Conservation (phyloP, 768 basidiomycete species). For the Lactifluus pinguis region DNA sequence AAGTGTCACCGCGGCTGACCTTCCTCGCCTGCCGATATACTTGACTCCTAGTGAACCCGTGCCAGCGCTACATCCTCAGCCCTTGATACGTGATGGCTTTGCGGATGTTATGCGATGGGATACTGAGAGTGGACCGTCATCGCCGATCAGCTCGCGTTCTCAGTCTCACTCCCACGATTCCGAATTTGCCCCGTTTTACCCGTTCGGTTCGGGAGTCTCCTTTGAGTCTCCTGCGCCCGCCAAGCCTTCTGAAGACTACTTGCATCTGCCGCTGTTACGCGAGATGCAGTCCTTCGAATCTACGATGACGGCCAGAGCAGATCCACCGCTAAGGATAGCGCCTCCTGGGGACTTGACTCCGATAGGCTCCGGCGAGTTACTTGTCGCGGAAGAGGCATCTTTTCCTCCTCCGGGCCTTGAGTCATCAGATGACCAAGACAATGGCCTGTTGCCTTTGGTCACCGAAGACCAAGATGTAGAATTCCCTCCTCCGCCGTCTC, state of each 20-base stretch:
- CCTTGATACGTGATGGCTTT: slow-evolving; percentile 45
- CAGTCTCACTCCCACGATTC: neutral
- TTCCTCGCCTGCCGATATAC: slow-evolving; percentile 33
- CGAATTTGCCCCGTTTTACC: slow-evolving; percentile 30
- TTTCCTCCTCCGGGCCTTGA: neutral
- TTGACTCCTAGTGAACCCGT: neutral
- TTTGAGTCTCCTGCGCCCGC: slow-evolving; percentile 56
- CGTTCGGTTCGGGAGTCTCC: slow-evolving; percentile 54
- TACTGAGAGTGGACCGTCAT: slow-evolving; percentile 27
- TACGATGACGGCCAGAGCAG: slow-evolving; percentile 63
- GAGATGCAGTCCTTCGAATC: slow-evolving; percentile 88
- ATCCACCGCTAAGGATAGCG: slow-evolving; percentile 9
- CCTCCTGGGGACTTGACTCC: neutral
- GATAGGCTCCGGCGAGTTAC: neutral
- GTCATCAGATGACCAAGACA: slow-evolving; percentile 8
- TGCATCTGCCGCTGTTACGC: slow-evolving; percentile 42
- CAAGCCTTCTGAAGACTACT: slow-evolving; percentile 34
- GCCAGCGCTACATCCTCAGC: slow-evolving; percentile 20
- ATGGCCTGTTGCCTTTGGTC: slow-evolving; percentile 1
- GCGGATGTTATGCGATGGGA: slow-evolving; percentile 58
- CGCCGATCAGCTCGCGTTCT: slow-evolving; percentile 31
- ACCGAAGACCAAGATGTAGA: slow-evolving; percentile 11
- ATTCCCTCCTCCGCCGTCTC: neutral
- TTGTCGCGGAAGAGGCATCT: neutral
- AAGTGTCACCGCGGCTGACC: slow-evolving; percentile 66